Evolutionary conservation across 805 yeast species (phyloP).

Genomic region (Lachancea thermotolerans): DNA sequence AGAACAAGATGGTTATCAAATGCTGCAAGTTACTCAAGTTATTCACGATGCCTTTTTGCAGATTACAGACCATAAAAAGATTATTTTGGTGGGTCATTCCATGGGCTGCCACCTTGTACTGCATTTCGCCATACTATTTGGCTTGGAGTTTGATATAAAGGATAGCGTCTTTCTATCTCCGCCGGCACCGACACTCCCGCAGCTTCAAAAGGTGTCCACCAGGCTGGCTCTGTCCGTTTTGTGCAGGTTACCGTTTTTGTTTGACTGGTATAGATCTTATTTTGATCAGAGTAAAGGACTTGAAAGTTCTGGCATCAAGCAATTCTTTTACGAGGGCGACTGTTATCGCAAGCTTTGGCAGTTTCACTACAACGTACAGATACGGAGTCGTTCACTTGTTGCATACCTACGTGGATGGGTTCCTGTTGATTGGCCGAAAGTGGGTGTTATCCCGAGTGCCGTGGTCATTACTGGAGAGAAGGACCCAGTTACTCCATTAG

Average conservation of each 20-base stretch:
- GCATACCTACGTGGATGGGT: conserved; percentile 31
- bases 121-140: conserved; percentile 36
- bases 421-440: conserved; percentile 19
- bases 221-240: conserved; percentile 8
- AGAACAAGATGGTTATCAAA: conserved; percentile 16
- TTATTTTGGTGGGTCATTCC: conserved; percentile 58
- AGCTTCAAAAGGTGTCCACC: conserved; percentile 6
- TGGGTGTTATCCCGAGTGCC: conserved; percentile 2
- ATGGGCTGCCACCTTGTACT: conserved; percentile 59
- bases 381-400: conserved; percentile 22
- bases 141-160: conserved; percentile 8
- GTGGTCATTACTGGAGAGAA: conserved; percentile 20
- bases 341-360: conserved; percentile 26
- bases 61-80: conserved; percentile 6
- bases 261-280: conserved; percentile 24
- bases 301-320: conserved; percentile 26
- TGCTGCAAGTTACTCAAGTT: conserved; percentile 11
- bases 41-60: conserved; percentile 11
- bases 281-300: conserved; percentile 29
- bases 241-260: conserved; percentile 19
- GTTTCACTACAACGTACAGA: conserved; percentile 25
- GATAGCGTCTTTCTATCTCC: conserved; percentile 42
- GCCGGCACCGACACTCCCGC: conserved; percentile 32
- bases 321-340: conserved; percentile 19
- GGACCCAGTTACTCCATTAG: conserved; percentile 22